Percentiles rank a stretch among this genome's conserved stretches.
phyloP scores from a whole-genome alignment of 805 yeast genomes.

The Wickerhamiella nectarea region DNA sequence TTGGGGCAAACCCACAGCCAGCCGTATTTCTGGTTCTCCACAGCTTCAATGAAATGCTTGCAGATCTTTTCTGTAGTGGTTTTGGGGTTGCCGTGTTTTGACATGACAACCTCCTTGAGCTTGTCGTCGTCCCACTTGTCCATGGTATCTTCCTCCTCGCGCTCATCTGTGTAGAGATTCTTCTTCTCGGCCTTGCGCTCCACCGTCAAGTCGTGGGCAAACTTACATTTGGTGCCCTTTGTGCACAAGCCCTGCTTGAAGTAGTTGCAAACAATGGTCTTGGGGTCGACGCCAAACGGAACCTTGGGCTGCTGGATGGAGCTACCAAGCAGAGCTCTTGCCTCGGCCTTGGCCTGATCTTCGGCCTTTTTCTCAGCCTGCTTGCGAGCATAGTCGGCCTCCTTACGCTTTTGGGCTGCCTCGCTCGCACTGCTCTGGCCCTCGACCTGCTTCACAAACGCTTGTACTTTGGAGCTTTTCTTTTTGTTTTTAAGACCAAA shows the following conservation, averaged over 20 bases:
- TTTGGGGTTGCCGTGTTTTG: constrained; percentile 82
- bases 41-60: constrained; percentile 89
- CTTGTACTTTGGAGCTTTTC: constrained; percentile 82
- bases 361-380: constrained; percentile 79
- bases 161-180: constrained; percentile 83
- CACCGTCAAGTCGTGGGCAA: constrained; percentile 73
- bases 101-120: constrained; percentile 66
- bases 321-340: constrained; percentile 58
- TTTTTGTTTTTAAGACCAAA: constrained; percentile 94
- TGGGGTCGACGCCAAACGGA: constrained; percentile 96
- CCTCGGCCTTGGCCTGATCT: constrained; percentile 79
- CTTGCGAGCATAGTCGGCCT: constrained; percentile 55
- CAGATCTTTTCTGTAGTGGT: constrained; percentile 93
- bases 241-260: constrained; percentile 80
- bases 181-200: constrained; percentile 83
- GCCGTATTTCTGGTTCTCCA: constrained; percentile 93
- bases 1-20: constrained; percentile 99
- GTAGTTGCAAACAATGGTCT: constrained; percentile 77
- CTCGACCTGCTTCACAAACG: constrained; percentile 53
- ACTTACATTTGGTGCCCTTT: constrained; percentile 57
- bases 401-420: constrained; percentile 47
- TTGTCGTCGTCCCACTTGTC: constrained; percentile 96
- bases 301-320: constrained; percentile 65
- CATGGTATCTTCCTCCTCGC: constrained; percentile 68
- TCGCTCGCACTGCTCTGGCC: constrained; percentile 43